A percentile compares a stretch with the other conserved stretches of the same genome.
Conservation (phyloP, 2,329 filamentous ascomycete species). For the Fusarium anguioides region DNA sequence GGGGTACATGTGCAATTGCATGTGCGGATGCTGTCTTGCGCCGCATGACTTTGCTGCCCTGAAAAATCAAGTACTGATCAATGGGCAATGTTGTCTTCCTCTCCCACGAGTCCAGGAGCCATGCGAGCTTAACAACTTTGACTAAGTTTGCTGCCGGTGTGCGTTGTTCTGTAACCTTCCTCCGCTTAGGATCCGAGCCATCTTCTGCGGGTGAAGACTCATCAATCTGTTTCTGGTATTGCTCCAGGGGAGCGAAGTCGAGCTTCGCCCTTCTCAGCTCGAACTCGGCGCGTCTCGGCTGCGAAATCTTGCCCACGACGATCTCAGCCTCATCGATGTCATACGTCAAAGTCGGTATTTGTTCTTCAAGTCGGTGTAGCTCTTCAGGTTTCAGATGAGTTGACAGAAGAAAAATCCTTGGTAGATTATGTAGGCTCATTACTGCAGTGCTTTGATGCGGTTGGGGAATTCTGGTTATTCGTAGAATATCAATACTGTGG, state of each 20-base stretch:
- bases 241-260: constrained; percentile 58
- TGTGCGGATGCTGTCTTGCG: not conserved
- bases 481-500: not conserved
- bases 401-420: constrained; percentile 78
- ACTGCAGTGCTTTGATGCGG: not conserved
- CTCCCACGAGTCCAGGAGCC: constrained; percentile 66
- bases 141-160: constrained; percentile 47
- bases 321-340: constrained; percentile 78
- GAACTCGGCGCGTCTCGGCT: constrained; percentile 76
- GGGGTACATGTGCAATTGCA: not conserved
- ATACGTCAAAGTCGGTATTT: constrained; percentile 74
- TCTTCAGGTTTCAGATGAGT: constrained; percentile 74
- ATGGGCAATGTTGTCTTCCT: constrained; percentile 58
- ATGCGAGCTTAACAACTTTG: constrained; percentile 68
- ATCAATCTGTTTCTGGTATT: not conserved
- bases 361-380: constrained; percentile 71
- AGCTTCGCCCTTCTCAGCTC: constrained; percentile 79
- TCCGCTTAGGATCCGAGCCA: constrained; percentile 32
- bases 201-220: not conserved
- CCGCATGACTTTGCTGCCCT: constrained; percentile 54
- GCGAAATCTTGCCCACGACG: constrained; percentile 78
- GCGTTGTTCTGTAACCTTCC: constrained; percentile 16
- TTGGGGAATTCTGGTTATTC: not conserved
- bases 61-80: constrained; percentile 65
- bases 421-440: constrained; percentile 54